phyloP scores from a whole-genome alignment of 345 rosid genomes.

The Acer yangbiense region DNA sequence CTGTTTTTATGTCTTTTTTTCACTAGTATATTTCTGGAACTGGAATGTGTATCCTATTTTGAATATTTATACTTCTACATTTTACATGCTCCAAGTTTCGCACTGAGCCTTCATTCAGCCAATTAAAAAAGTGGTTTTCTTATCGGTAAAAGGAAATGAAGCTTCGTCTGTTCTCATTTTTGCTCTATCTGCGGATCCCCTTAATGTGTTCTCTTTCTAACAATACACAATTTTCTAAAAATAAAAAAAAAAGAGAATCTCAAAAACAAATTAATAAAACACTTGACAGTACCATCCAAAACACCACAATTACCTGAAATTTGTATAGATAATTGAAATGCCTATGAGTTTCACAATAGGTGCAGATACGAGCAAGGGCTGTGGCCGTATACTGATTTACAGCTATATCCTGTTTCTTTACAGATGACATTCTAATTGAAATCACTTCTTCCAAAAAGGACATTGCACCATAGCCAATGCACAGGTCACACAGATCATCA shows the following conservation, averaged over 20 bases:
- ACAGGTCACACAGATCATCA: constrained; percentile 81
- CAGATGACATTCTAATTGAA: constrained; percentile 63
- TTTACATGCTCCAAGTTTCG: neutral
- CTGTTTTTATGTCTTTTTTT: neutral
- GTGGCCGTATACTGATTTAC: constrained; percentile 66
- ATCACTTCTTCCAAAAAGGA: constrained; percentile 77
- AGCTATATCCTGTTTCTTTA: constrained; percentile 56
- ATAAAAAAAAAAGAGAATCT: neutral
- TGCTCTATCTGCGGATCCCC: neutral
- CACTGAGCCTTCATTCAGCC: neutral
- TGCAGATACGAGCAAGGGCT: constrained; percentile 81
- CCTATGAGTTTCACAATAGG: constrained; percentile 73
- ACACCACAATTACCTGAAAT: constrained; percentile 61
- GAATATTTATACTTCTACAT: neutral
- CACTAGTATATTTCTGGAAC: neutral
- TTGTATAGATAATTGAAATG: constrained; percentile 87
- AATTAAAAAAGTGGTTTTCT: neutral
- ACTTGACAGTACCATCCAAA: neutral
- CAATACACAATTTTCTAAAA: neutral
- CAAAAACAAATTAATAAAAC: neutral
- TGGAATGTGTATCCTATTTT: neutral
- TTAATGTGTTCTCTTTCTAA: neutral
- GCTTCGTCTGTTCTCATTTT: neutral
- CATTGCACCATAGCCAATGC: constrained; percentile 85
- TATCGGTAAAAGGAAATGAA: neutral